Evolutionary conservation across 1,139 yeast genomes (phyloP), one percentile per base, ranked within the genome.

Genomic region (Pneumocystis carinii): DNA sequence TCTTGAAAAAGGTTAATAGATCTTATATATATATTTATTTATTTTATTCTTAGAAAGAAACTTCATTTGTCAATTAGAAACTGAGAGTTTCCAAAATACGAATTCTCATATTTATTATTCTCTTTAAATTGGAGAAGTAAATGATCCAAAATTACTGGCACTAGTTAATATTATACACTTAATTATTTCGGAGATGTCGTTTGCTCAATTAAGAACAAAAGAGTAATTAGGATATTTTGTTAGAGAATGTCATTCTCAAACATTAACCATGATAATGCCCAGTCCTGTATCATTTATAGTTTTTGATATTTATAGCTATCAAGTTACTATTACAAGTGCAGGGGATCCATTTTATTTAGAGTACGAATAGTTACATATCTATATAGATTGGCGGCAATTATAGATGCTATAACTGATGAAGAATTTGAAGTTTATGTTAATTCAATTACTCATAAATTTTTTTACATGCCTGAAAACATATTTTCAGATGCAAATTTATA

Each of bases 171-270:
- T 92, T 81, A 86, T 0, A 90, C 87, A 64, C 79, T 90, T 66
- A 77, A 86, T 61, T 83, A 81, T 67, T 97, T 90, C 72, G 97
- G 97, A 1, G 87, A n/a, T n/a, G n/a, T n/a, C 6, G 35, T 92
- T 92, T 73, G 85, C 88, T 72, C 88, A 87, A 68, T 79, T 92
- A 64, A 81, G 98, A 73, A 92, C 98, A 2, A 85, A 88, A 70
- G 98, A 92, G 74, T 97, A 92, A 72, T 78, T 87, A 48, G 95
- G 95, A 1, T 87, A 87, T 71, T 90, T 92, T 66, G 98, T 92
- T 0, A 89, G 88, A 72, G 84, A n/a, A n/a, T n/a, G n/a, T n/a
- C n/a, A n/a, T n/a, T n/a, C n/a, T n/a, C n/a, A n/a, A n/a, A n/a
- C n/a, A n/a, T n/a, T n/a, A n/a, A n/a, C n/a, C n/a, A n/a, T n/a